phyloP scores from a whole-genome alignment of 345 rosid genomes.

The Brassica cretica region DNA sequence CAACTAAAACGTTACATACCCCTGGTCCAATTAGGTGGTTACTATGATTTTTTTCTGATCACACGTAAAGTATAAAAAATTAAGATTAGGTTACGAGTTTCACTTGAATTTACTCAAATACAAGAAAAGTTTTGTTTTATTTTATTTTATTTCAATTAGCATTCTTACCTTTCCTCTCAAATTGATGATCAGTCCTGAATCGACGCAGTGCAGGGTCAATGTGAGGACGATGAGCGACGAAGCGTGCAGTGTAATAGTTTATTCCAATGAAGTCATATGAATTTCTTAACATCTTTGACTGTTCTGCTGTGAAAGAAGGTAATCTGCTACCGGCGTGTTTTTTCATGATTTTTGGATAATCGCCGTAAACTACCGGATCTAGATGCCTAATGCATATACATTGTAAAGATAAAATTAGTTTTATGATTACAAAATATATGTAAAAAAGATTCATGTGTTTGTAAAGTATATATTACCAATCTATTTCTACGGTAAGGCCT shows the following conservation, averaged over 20 bases:
- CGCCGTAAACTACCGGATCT: slow-evolving; percentile 28
- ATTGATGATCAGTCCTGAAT: slow-evolving; percentile 18
- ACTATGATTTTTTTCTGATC: slow-evolving; percentile 18
- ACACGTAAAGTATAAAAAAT: background rate
- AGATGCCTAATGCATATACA: slow-evolving; percentile 23
- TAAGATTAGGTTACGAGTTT: background rate
- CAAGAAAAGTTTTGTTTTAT: background rate
- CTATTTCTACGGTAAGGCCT: slow-evolving; percentile 22
- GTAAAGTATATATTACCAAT: slow-evolving; percentile 11
- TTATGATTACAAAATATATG: background rate
- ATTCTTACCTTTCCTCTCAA: slow-evolving; percentile 9
- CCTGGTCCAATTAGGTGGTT: slow-evolving; percentile 25
- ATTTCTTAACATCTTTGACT: slow-evolving; percentile 32
- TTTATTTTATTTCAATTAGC: background rate
- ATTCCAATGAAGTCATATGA: slow-evolving; percentile 30
- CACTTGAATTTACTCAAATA: background rate
- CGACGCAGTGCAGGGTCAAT: background rate
- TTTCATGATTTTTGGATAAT: slow-evolving; percentile 30
- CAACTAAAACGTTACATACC: slow-evolving; percentile 12
- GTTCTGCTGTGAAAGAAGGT: slow-evolving; percentile 27
- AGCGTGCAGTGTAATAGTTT: slow-evolving; percentile 21
- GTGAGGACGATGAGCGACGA: slow-evolving; percentile 13
- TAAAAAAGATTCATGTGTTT: background rate
- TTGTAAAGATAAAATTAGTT: background rate
- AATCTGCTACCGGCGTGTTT: slow-evolving; percentile 11